Evolutionary conservation across 2,329 filamentous ascomycete genomes (phyloP), one percentile per base, ranked within the genome.

Genomic region (Penicillium polonicum): DNA sequence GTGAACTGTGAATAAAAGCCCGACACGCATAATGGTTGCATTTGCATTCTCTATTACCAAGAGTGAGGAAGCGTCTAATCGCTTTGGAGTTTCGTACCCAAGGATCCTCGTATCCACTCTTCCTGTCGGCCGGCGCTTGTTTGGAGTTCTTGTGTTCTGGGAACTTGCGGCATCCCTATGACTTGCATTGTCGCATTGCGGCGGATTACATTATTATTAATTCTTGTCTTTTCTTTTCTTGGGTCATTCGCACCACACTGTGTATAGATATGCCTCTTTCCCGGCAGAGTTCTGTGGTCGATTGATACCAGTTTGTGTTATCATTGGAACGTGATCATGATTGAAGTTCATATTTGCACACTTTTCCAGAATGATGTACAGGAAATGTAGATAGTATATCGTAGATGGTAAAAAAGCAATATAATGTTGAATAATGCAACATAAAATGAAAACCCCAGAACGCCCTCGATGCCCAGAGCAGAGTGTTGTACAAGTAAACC

Each of bases 391-490:
- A 58, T 55, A 31, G 39, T 36, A 52, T 23, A 58, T 56, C 39
- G 39, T 35, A 49, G 42, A 59, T 48, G 15, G 31, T 13, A 29
- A 27, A 56, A 61, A 59, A 41, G 8, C 29, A 52, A 49, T 41
- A 56, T 39, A 25, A 44, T 25, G 48, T 31, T 43, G 48, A 43
- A 51, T n/a, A 29, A 31, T 41, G 19, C 48, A 51, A 29, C 31
- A 50, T 43, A 33, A 55, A 59, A 50, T n/a, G 48, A 60, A 62
- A 49, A 48, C 25, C 27, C 59, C 60, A 46, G 33, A 72, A 71
- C 68, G 65, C 69, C 71, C 15, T 58, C 56, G 48, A 68, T 71
- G 67, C 66, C 60, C 62, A 70, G 65, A 72, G 69, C 59, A 71
- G 70, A 68, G 68, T 72, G 62, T 68, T 68, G 63, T 72, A 71